A percentile compares a stretch with the other conserved stretches of the same genome.
Evolutionary conservation across 1,139 yeast genomes (phyloP).

Genomic region (Yamadazyma dushanensis): DNA sequence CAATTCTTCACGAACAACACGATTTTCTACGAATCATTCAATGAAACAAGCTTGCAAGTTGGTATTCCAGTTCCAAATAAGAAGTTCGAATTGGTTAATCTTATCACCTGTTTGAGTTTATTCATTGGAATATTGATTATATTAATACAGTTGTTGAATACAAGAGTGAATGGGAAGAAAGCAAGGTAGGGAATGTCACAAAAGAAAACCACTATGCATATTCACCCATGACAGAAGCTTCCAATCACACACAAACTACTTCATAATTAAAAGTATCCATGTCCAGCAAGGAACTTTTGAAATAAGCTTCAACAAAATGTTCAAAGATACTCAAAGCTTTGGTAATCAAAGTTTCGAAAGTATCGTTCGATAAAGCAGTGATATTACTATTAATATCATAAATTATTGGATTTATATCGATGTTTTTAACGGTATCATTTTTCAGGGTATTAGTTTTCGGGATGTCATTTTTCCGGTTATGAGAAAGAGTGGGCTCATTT

Average conservation of each 20-base stretch:
- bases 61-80: slow-evolving; percentile 14
- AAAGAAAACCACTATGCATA: too few relatives aligned
- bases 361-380: slow-evolving; percentile 7
- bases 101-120: slow-evolving; percentile 14
- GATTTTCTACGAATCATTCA: slow-evolving; percentile 36
- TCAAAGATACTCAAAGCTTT: slow-evolving; percentile 11
- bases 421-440: slow-evolving; percentile 12
- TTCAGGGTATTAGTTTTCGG: slow-evolving; percentile 1
- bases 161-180: slow-evolving; percentile 4
- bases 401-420: slow-evolving; percentile 4
- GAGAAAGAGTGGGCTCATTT: too few relatives aligned
- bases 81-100: slow-evolving; percentile 13
- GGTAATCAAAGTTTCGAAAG: slow-evolving; percentile 9
- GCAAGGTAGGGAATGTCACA: too few relatives aligned
- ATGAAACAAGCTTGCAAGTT: slow-evolving; percentile 8
- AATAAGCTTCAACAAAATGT: slow-evolving; percentile 10
- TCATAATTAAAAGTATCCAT: slow-evolving; percentile 14
- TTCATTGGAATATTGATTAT: slow-evolving; percentile 16
- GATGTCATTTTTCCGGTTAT: slow-evolving; percentile 1
- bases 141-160: slow-evolving; percentile 11
- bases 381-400: slow-evolving; percentile 13
- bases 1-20: slow-evolving; percentile 42
- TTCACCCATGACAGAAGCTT: too few relatives aligned
- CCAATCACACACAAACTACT: too few relatives aligned
- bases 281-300: slow-evolving; percentile 5